Evolutionary conservation across 345 rosid genomes (phyloP).

Genomic region (Reutealis trisperma): DNA sequence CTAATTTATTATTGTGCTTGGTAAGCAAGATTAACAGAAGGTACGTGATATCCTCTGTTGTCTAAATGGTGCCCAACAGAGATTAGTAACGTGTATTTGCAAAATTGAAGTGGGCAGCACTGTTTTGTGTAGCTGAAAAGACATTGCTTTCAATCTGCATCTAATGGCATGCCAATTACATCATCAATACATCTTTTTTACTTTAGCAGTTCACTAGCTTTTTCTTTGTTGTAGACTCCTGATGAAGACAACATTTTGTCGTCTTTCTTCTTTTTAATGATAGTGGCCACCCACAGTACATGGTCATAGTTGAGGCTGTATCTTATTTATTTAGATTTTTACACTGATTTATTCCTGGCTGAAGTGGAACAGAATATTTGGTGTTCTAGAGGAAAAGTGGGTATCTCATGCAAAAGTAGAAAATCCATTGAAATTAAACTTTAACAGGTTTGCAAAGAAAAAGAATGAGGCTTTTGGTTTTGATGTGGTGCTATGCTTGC

Average conservation of each 20-base stretch:
- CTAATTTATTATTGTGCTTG: neutral
- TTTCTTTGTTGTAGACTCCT: constrained; percentile 4
- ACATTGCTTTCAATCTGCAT: neutral
- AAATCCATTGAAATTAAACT: too few relatives aligned
- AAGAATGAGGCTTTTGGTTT: too few relatives aligned
- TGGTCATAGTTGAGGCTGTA: too few relatives aligned
- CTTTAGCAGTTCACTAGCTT: neutral
- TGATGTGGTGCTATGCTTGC: neutral
- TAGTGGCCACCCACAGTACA: too few relatives aligned
- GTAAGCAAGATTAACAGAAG: neutral
- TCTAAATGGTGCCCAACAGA: neutral
- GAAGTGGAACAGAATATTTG: too few relatives aligned
- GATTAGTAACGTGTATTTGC: neutral
- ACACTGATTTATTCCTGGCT: too few relatives aligned
- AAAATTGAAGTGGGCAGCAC: neutral
- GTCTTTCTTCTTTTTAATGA: neutral
- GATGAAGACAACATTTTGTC: neutral
- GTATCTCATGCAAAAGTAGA: too few relatives aligned
- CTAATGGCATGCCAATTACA: neutral
- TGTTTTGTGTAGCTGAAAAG: neutral
- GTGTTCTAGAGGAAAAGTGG: too few relatives aligned
- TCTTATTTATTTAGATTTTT: too few relatives aligned
- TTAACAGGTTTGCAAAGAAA: too few relatives aligned
- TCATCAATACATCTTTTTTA: neutral
- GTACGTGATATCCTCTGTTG: neutral